These are phyloP conservation scores for Acanthamoeba divionensis DNA, from an alignment of 208 protist species.

Conservation along the genomic window DNA sequence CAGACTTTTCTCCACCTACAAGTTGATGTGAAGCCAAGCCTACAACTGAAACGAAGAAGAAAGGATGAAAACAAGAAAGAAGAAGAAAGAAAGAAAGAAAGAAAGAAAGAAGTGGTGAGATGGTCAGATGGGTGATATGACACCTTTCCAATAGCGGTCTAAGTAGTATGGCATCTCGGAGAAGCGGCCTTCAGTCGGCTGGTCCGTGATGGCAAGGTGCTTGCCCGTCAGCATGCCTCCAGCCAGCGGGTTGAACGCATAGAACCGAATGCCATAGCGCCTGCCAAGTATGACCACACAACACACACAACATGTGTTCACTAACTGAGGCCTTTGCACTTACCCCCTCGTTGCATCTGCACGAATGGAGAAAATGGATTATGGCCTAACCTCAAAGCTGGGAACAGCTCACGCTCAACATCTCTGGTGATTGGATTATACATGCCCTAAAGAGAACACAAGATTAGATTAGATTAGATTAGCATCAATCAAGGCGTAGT, in stretches of 20 bases:
- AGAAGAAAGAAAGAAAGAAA: too few species aligned
- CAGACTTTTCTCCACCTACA: not conserved
- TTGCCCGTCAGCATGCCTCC: slow-evolving; percentile 28
- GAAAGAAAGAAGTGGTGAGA: not conserved
- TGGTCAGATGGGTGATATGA: too few species aligned
- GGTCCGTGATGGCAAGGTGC: not conserved
- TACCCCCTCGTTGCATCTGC: too few species aligned
- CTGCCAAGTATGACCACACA: not conserved
- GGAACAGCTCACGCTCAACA: not conserved
- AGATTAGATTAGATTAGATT: too few species aligned
- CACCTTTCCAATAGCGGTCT: slow-evolving; percentile 24
- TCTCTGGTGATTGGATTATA: slow-evolving; percentile 37
- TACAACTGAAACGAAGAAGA: not conserved
- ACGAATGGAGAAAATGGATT: too few species aligned
- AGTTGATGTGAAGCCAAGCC: not conserved
- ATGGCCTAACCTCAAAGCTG: slow-evolving; percentile 1
- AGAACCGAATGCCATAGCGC: slow-evolving; percentile 16
- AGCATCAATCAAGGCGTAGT: too few species aligned
- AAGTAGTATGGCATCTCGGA: not conserved
- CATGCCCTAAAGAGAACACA: too few species aligned
- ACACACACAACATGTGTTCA: not conserved
- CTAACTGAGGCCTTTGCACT: too few species aligned
- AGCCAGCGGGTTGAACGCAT: slow-evolving; percentile 34
- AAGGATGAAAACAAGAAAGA: not conserved
- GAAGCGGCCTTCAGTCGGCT: slow-evolving; percentile 18